phyloP scores from a whole-genome alignment of 306 rosid species.

The Gleditsia sinensis region DNA sequence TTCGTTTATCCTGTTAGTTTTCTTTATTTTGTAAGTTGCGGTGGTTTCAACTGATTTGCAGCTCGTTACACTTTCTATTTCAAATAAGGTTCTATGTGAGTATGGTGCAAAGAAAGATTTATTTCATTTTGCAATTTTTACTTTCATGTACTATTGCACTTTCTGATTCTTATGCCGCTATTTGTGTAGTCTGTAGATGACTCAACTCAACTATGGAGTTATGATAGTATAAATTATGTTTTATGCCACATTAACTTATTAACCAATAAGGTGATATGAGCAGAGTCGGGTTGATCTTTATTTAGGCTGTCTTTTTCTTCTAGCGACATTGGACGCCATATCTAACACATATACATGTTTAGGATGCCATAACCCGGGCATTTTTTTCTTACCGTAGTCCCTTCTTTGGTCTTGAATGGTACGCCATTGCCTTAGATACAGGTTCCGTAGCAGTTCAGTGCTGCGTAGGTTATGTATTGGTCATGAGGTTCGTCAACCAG shows the following conservation, averaged over 20 bases:
- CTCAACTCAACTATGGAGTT: background rate
- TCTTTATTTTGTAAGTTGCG: slow-evolving; percentile 17
- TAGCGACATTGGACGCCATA: background rate
- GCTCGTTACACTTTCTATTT: slow-evolving; percentile 1
- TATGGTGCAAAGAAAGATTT: background rate
- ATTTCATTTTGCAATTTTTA: background rate
- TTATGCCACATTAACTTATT: background rate
- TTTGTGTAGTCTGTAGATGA: background rate
- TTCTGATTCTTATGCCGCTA: slow-evolving; percentile 7
- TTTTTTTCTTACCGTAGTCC: no score
- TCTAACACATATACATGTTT: background rate
- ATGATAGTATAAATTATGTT: background rate
- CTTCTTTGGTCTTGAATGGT: no score
- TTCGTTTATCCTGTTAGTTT: background rate
- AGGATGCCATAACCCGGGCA: no score
- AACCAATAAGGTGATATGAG: background rate
- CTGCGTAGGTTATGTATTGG: background rate
- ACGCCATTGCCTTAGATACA: no score
- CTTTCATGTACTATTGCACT: background rate
- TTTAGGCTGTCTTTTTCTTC: background rate
- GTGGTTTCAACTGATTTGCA: slow-evolving; percentile 21
- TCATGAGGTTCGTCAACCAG: no score
- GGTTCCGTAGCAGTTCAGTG: background rate
- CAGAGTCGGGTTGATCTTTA: background rate
- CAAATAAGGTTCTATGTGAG: slow-evolving; percentile 36